Base-by-base conservation (phyloP, 352 stramenopile species). In the Pythium rhizo-oryzae region DNA sequence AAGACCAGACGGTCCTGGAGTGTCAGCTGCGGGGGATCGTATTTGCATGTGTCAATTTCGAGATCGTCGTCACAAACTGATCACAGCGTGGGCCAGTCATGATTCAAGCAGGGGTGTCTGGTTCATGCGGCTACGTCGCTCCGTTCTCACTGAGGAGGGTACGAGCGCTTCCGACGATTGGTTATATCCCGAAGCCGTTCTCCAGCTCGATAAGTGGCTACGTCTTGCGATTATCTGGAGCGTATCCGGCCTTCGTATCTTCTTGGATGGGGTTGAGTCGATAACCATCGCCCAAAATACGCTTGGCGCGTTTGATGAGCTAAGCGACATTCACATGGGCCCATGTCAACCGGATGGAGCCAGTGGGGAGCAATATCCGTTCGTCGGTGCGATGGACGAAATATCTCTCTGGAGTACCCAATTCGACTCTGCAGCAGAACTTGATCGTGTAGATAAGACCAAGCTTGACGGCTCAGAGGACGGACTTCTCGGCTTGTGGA, bases 371-470 rank as follows among this genome's bases (percentile, higher is more conserved):
- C 35, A 21, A 21, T 61, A 69, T 4, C 54, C 60, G 28, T 80
- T 77, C 51, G 65, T 68, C 0, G 76, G 72, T 0, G 35, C 54
- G 18, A 71, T 83, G 11, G 76, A 83, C 39, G 73, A 83, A 57
- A 12, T 80, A 12, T 83, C 73, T 4, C 30, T 80, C 4, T 83
- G 76, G 76, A 63, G 56, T 3, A 33, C 9, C 15, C 21, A 24
- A 1, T 53, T 75, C 23, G 41, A 71, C 28, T 54, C 19, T n/a
- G 39, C 25, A n/a, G 21, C 19, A 5, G 41, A 55, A 16, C 24
- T 68, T 23, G 21, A 19, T 35, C 51, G 23, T 13, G 23, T 61
- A 1, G 25, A 25, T 2, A 44, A 15, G 16, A 18, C 23, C 1
- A 73, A 78, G 33, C 44, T 79, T 8, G 63, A 64, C 21, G 73